Evolutionary conservation across 306 rosid species (phyloP).

Genomic region (Lablab purpureus): DNA sequence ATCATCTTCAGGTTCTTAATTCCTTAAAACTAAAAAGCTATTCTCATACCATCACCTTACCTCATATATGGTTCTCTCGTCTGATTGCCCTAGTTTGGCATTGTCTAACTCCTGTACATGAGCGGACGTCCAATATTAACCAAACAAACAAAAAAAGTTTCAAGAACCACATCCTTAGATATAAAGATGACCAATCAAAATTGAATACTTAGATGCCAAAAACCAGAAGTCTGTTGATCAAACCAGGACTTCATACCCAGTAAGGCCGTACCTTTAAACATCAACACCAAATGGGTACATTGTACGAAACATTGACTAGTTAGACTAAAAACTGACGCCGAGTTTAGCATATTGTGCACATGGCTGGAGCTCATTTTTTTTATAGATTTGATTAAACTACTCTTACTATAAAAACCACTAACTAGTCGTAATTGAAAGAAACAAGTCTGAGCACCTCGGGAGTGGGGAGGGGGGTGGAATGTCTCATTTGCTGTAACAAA

Average conservation of each 20-base stretch:
- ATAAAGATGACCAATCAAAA: constrained; percentile 11
- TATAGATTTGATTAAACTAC: neutral
- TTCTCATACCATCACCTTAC: constrained; percentile 61
- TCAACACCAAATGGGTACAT: neutral
- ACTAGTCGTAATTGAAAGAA: neutral
- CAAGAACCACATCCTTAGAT: neutral
- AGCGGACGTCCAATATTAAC: constrained; percentile 40
- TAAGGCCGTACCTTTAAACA: neutral
- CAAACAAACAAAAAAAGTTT: constrained; percentile 3
- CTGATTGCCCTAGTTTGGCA: constrained; percentile 75
- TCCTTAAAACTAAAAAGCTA: constrained; percentile 38
- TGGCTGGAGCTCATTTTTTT: neutral
- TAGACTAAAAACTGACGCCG: neutral
- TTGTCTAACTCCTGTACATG: constrained; percentile 69
- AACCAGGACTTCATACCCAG: neutral
- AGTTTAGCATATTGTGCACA: neutral
- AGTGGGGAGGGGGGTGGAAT: neutral
- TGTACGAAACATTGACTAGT: neutral
- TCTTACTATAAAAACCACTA: neutral
- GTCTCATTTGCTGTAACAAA: neutral
- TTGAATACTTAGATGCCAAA: neutral
- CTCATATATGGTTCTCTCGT: constrained; percentile 96
- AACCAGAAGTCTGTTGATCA: constrained; percentile 1
- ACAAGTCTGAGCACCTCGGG: neutral
- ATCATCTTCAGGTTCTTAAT: constrained; percentile 58